Evolutionary conservation across 441 rosid species (phyloP).

Genomic region (Theobroma grandiflorum): DNA sequence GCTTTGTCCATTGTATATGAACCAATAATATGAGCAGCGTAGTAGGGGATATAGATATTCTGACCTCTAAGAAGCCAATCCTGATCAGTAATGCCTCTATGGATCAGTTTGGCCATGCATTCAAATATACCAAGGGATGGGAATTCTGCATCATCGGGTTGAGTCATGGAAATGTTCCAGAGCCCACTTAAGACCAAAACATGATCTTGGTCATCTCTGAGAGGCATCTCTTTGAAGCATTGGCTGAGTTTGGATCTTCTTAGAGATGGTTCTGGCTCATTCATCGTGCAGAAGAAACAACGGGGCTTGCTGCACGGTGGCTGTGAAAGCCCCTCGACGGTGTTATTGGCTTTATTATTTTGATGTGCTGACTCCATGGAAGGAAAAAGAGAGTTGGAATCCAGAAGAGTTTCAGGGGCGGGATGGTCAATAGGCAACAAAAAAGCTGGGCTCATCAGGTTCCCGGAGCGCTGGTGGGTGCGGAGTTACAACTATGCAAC

Average conservation of each 20-base stretch:
- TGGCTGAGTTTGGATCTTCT: constrained; percentile 56
- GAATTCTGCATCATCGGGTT: constrained; percentile 82
- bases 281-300: constrained; percentile 89
- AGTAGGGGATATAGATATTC: constrained; percentile 85
- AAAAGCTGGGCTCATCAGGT: constrained; percentile 9
- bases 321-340: constrained; percentile 24
- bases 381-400: background rate
- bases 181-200: constrained; percentile 78
- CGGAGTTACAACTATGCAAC: background rate
- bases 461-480: constrained; percentile 12
- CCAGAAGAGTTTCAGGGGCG: background rate
- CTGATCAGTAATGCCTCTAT: constrained; percentile 50
- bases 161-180: constrained; percentile 79
- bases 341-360: background rate
- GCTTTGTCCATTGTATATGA: constrained; percentile 76
- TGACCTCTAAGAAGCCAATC: constrained; percentile 76
- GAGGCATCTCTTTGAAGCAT: constrained; percentile 72
- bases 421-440: background rate
- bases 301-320: constrained; percentile 51
- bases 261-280: constrained; percentile 58
- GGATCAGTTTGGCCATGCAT: constrained; percentile 74
- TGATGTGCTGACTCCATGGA: constrained; percentile 31
- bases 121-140: constrained; percentile 80
- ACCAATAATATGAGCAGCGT: constrained; percentile 86
- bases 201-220: constrained; percentile 58